phyloP scores from a whole-genome alignment of 371 early-diverging fungal species.

The Lichtheimia ramosa region DNA sequence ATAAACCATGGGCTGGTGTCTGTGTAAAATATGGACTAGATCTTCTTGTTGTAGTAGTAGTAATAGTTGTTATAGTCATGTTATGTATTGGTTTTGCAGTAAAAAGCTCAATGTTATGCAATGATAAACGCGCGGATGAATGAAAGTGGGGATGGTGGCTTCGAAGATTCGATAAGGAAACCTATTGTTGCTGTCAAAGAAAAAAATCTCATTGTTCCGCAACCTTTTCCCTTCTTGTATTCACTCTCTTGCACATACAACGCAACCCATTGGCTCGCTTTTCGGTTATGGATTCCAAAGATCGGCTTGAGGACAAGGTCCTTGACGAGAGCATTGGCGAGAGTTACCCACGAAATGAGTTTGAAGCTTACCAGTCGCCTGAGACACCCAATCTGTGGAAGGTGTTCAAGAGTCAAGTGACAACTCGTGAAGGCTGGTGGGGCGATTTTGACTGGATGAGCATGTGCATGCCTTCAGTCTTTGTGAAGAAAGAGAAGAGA shows the following conservation, averaged over 20 bases:
- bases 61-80: too few relatives aligned
- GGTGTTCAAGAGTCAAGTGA: constrained; percentile 38
- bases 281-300: too few relatives aligned
- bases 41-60: too few relatives aligned
- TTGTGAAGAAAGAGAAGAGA: constrained; percentile 27
- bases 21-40: too few relatives aligned
- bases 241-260: not conserved
- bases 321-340: not conserved
- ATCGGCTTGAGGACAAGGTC: not conserved
- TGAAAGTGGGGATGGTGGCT: too few relatives aligned
- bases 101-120: too few relatives aligned
- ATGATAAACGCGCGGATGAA: too few relatives aligned
- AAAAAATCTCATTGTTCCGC: not conserved
- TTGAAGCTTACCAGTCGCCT: constrained; percentile 37
- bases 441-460: constrained; percentile 57
- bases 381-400: constrained; percentile 28
- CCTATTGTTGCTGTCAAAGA: not conserved
- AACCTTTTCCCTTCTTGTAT: not conserved
- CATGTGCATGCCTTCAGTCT: constrained; percentile 53
- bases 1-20: too few relatives aligned
- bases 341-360: constrained; percentile 21
- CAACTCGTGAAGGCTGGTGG: constrained; percentile 62
- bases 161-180: not conserved
- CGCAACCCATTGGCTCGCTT: too few relatives aligned
- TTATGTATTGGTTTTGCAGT: too few relatives aligned